A percentile compares a stretch with the other conserved stretches of the same genome.
Evolutionary conservation across 1,284 basidiomycete genomes (phyloP).

Genomic region (Pseudozyma pruni): DNA sequence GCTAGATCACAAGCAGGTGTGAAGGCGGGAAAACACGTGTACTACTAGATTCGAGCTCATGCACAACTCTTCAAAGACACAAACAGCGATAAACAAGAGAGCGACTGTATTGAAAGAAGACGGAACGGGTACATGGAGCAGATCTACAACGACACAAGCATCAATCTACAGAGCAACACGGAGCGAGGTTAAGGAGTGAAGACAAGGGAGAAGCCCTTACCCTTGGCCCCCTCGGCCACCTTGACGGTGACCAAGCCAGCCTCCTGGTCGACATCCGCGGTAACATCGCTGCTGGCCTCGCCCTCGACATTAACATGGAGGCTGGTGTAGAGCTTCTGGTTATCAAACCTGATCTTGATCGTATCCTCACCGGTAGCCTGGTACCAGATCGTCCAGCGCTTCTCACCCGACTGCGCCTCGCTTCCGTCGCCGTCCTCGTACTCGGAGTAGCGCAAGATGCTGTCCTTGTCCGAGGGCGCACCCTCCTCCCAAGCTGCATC

Average conservation of each 20-base stretch:
- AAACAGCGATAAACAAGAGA: too few relatives aligned
- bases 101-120: too few relatives aligned
- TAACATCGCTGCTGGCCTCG: constrained; percentile 41
- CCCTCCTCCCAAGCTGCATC: constrained; percentile 34
- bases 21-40: not conserved
- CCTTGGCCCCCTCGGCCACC: constrained; percentile 48
- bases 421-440: constrained; percentile 57
- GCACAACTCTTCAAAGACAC: too few relatives aligned
- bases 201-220: constrained; percentile 49
- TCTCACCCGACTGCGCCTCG: constrained; percentile 47
- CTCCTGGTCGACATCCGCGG: constrained; percentile 38
- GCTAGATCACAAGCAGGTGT: constrained; percentile 26
- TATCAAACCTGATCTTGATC: constrained; percentile 53
- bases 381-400: constrained; percentile 56
- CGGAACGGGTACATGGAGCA: too few relatives aligned
- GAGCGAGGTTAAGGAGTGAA: constrained; percentile 30
- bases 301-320: constrained; percentile 51
- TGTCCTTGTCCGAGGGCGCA: constrained; percentile 17
- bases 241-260: constrained; percentile 43
- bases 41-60: not conserved
- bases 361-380: constrained; percentile 37
- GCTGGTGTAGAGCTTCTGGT: constrained; percentile 48
- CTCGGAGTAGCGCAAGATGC: constrained; percentile 39
- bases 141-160: too few relatives aligned
- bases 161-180: too few relatives aligned